phyloP scores from a whole-genome alignment of 2,329 filamentous ascomycete species.

The Beauveria sp. region DNA sequence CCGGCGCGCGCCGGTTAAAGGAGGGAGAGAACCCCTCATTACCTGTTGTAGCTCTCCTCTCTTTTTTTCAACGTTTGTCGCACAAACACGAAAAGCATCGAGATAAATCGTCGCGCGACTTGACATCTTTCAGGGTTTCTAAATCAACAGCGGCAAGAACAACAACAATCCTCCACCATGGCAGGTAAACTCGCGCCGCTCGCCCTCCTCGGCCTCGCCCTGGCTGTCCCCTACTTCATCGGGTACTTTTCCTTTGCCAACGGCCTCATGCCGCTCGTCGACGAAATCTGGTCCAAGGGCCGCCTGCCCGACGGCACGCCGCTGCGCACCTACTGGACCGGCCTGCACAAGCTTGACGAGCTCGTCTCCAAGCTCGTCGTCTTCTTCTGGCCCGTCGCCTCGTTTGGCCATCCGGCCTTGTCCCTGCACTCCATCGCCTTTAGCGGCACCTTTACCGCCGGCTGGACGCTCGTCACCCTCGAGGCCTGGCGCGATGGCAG shows the following conservation, averaged over 20 bases:
- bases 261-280: conserved; percentile 11
- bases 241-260: conserved; percentile 14
- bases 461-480: conserved; percentile 14
- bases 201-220: conserved; percentile 10
- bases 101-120: too few relatives aligned
- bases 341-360: conserved; percentile 11
- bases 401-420: conserved; percentile 12
- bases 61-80: too few relatives aligned
- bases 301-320: conserved; percentile 14
- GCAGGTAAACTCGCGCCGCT: conserved; percentile 12
- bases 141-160: background rate
- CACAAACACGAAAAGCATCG: too few relatives aligned
- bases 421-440: conserved; percentile 16
- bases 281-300: background rate
- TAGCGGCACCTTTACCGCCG: conserved; percentile 15
- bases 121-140: too few relatives aligned
- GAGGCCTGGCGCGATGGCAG: conserved; percentile 17
- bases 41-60: background rate
- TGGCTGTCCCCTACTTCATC: conserved; percentile 16
- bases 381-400: conserved; percentile 16
- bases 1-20: background rate
- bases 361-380: conserved; percentile 14
- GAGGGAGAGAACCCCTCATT: background rate
- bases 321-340: conserved; percentile 15
- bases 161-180: conserved; percentile 7